A percentile compares a stretch with the other conserved stretches of the same genome.
Conservation (phyloP, 169 alveolate genomes). For the Eimeria necatrix region DNA sequence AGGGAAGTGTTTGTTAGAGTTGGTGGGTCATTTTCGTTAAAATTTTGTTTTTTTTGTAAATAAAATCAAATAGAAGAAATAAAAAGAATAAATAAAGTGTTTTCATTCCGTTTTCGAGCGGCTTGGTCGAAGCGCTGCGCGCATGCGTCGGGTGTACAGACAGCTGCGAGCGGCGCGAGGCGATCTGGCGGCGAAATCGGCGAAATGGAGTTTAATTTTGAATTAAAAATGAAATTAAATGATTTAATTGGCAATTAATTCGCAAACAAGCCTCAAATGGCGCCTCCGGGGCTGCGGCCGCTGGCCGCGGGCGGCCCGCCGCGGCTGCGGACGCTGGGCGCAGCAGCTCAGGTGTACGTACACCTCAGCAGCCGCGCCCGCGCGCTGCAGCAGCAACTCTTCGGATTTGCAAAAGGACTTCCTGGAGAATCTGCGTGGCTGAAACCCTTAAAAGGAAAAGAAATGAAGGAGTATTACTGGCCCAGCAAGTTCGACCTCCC, state of each 20-base stretch:
- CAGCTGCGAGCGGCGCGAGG: too few species aligned
- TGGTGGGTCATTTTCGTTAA: too few species aligned
- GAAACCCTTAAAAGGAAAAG: conserved; percentile 69
- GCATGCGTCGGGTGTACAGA: too few species aligned
- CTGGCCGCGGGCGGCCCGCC: conserved; percentile 15
- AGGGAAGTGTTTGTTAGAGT: too few species aligned
- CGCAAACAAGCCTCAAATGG: not conserved
- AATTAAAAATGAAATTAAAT: not conserved
- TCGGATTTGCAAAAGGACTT: conserved; percentile 72
- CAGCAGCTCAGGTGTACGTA: conserved; percentile 19
- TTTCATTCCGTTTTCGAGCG: too few species aligned
- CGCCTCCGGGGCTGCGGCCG: not conserved
- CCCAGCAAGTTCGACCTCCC: conserved; percentile 68
- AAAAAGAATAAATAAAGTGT: too few species aligned
- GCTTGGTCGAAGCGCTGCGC: too few species aligned
- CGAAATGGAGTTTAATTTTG: too few species aligned
- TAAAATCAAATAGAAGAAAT: too few species aligned
- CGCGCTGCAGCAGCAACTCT: not conserved
- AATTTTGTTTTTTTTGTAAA: not conserved
- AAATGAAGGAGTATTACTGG: conserved; percentile 72
- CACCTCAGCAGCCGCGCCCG: not conserved
- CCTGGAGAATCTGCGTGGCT: conserved; percentile 73
- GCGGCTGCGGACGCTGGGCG: not conserved
- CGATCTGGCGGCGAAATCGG: too few species aligned
- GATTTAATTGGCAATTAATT: not conserved